Percentiles rank a stretch among this genome's conserved stretches.
These are phyloP conservation scores for Saposhnikovia divaricata DNA, from an alignment of 129 eudicot genomes.

Conservation along the genomic window DNA sequence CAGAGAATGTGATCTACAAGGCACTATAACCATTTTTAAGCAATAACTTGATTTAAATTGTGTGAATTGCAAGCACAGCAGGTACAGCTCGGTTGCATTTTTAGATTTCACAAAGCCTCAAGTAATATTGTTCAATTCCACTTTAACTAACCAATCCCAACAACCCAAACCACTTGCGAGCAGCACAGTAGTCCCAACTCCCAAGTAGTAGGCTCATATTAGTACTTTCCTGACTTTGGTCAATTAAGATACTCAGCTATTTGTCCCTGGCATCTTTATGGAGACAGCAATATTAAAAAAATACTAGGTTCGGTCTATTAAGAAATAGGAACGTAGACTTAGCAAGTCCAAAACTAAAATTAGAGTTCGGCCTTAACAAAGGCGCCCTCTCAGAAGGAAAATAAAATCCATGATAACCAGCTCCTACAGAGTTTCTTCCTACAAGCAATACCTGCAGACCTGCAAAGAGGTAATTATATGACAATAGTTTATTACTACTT, in stretches of 20 bases:
- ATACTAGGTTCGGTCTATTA: not conserved
- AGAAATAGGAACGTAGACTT: not conserved
- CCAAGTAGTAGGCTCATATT: not conserved
- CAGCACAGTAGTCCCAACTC: not conserved
- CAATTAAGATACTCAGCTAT: not conserved
- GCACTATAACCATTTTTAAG: no score
- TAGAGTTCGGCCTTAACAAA: conserved; percentile 4
- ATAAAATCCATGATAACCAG: not conserved
- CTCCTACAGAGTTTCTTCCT: conserved; percentile 35
- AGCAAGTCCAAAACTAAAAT: not conserved
- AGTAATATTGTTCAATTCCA: not conserved
- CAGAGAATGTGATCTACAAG: no score
- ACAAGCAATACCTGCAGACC: conserved; percentile 74
- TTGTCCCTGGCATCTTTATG: not conserved
- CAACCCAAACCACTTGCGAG: not conserved
- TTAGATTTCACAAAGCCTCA: not conserved
- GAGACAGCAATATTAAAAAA: not conserved
- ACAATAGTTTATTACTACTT: conserved; percentile 48
- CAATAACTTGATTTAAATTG: no score
- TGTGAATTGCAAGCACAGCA: no score
- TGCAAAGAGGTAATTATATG: conserved; percentile 72
- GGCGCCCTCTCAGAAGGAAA: not conserved
- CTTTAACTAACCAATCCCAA: not conserved
- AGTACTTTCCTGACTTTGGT: not conserved
- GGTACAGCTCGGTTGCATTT: not conserved